These are phyloP conservation scores for Nepenthes gracilis DNA, from an alignment of 148 eudicot genomes.

Conservation along the genomic window DNA sequence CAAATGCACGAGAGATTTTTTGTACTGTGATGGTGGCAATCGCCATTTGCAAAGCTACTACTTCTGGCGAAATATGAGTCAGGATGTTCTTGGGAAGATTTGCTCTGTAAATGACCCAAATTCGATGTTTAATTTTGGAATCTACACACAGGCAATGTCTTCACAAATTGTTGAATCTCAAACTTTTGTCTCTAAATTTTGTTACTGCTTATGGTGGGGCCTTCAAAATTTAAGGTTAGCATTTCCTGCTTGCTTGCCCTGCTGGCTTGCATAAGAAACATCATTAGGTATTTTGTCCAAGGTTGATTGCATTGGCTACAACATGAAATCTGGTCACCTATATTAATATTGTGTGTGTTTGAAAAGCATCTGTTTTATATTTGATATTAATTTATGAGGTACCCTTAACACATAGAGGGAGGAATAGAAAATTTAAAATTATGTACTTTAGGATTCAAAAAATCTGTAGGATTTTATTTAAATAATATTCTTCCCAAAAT, in stretches of 20 bases:
- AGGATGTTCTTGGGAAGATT: conserved; percentile 11
- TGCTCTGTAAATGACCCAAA: conserved; percentile 19
- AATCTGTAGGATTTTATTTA: no score
- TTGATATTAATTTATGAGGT: no score
- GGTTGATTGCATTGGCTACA: no score
- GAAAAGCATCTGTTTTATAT: no score
- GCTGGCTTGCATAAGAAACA: no score
- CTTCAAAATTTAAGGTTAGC: conserved; percentile 53
- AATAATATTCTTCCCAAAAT: no score
- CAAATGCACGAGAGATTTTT: conserved; percentile 18
- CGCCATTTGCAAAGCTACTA: conserved; percentile 11
- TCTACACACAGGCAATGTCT: conserved; percentile 30
- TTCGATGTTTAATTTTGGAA: conserved; percentile 39
- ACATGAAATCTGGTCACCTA: no score
- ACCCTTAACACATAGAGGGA: no score
- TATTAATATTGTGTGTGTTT: no score
- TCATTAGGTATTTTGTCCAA: no score
- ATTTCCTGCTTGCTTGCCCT: not conserved
- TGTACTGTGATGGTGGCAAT: conserved; percentile 28
- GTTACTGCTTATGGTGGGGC: conserved; percentile 68
- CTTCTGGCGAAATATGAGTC: conserved; percentile 25
- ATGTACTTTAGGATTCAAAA: no score
- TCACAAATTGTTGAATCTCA: conserved; percentile 30
- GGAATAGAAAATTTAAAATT: no score
- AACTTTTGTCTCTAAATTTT: conserved; percentile 40